These are phyloP conservation scores for Sclerospora graminicola DNA, from an alignment of 352 stramenopile species.

Conservation along the genomic window DNA sequence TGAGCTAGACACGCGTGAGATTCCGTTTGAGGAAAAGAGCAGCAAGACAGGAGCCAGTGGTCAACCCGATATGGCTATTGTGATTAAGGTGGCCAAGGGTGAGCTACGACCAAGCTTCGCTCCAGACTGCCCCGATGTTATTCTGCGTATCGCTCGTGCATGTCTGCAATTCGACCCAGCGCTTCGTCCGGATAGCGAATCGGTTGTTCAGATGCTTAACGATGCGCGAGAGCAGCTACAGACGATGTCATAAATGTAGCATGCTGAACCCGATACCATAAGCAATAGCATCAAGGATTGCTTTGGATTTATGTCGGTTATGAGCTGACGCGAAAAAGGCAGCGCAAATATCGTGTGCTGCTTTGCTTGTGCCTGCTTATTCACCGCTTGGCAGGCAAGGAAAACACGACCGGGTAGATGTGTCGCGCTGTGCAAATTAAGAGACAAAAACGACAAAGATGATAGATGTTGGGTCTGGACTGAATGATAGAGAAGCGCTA, in stretches of 20 bases:
- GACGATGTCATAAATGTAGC: slow-evolving; percentile 20
- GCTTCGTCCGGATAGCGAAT: slow-evolving; percentile 56
- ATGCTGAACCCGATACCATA: slow-evolving; percentile 30
- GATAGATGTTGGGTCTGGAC: slow-evolving; percentile 23
- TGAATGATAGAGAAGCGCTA: slow-evolving; percentile 3
- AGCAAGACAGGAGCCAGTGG: slow-evolving; percentile 42
- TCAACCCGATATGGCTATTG: slow-evolving; percentile 72
- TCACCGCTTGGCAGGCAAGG: slow-evolving; percentile 13
- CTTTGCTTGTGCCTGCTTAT: no score
- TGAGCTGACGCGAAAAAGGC: slow-evolving; percentile 15
- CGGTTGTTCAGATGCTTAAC: slow-evolving; percentile 71
- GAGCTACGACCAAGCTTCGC: slow-evolving; percentile 72
- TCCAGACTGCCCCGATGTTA: slow-evolving; percentile 40
- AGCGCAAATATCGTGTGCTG: no score
- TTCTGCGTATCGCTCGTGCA: slow-evolving; percentile 64
- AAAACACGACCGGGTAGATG: slow-evolving; percentile 5
- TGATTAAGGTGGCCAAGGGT: slow-evolving; percentile 79
- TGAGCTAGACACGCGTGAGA: slow-evolving; percentile 80
- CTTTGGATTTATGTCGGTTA: slow-evolving; percentile 19
- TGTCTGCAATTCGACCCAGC: slow-evolving; percentile 81
- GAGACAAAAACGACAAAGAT: slow-evolving; percentile 14
- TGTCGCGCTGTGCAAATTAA: slow-evolving; percentile 15
- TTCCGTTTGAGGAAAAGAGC: slow-evolving; percentile 82
- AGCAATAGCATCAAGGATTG: slow-evolving; percentile 6
- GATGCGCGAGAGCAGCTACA: slow-evolving; percentile 56